Conservation (phyloP, 2,329 filamentous ascomycete genomes). For the Phyllosticta citrichinensis region DNA sequence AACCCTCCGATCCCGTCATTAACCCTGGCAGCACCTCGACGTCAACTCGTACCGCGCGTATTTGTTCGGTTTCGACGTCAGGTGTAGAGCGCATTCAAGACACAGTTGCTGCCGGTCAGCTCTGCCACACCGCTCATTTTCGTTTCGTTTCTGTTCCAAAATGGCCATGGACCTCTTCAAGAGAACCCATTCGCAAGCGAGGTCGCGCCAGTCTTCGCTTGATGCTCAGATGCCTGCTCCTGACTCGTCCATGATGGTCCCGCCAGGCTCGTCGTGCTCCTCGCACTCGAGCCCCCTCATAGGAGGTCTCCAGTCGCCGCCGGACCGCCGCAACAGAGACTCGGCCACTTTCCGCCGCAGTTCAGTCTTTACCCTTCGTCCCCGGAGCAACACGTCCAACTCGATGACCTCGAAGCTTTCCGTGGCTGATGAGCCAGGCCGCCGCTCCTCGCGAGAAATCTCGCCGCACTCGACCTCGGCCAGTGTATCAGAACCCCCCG, state of each 20-base stretch:
- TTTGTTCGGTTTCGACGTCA: neutral
- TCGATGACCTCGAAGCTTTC: slow-evolving; percentile 22
- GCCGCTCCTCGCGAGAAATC: slow-evolving; percentile 19
- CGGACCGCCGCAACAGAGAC: slow-evolving; percentile 19
- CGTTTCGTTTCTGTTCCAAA: neutral
- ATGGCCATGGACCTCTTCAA: slow-evolving; percentile 27
- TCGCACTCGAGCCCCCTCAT: slow-evolving; percentile 13
- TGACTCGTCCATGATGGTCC: neutral
- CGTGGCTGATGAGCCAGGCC: slow-evolving; percentile 14
- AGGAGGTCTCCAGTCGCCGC: slow-evolving; percentile 20
- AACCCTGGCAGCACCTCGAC: neutral
- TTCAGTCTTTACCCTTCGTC: slow-evolving; percentile 28
- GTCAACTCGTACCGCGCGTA: slow-evolving; percentile 4
- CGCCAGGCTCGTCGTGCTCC: slow-evolving; percentile 2
- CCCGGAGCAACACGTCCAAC: slow-evolving; percentile 27
- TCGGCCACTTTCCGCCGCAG: slow-evolving; percentile 18
- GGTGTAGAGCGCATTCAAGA: neutral
- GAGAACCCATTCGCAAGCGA: slow-evolving; percentile 22
- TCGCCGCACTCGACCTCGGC: slow-evolving; percentile 14
- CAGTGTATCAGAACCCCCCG: slow-evolving; percentile 17
- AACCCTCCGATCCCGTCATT: slow-evolving; percentile 7
- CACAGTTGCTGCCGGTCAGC: slow-evolving; percentile 9
- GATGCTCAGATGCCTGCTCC: slow-evolving; percentile 15
- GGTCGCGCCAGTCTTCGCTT: slow-evolving; percentile 25
- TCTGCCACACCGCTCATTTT: slow-evolving; percentile 1